Base-by-base conservation (phyloP, 495 filamentous ascomycete genomes). In the Trichoderma parareesei region DNA sequence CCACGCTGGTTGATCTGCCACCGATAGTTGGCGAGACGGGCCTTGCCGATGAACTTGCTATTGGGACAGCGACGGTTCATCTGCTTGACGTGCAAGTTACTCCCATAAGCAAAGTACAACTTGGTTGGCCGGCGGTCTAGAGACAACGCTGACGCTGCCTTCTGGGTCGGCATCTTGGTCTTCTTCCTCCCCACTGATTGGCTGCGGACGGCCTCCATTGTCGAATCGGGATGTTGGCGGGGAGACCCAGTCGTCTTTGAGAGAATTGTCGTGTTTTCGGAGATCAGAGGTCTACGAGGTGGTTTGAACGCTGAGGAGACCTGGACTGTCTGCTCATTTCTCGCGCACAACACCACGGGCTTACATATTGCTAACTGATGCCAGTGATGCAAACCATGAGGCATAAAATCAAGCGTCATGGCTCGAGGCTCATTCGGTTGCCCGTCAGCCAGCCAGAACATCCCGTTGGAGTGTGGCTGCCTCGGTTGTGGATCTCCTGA, bases 91-190 rank as follows among this genome's bases (percentile, higher is more conserved):
- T 85, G 89, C 65, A 91, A 80, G 70, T 92, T 92, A 65, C 81
- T 86, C 69, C 88, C 89, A 74, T 90, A 91, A 71, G 82, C 89
- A 70, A 91, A 90, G 76, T 91, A 90, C 69, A 87, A 65, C 61
- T 57, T 63, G 18, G 61, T 48, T 27, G 61, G 61, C 43, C 64
- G 61, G 33, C 8, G 61, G 53, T 57, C 42, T 57, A 57, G 33
- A 33, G 53, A 57, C 53, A 57, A 14, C 33, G 53, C 53, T 57
- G 53, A 57, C 18, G 53, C 53, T 57, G 53, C 53, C 9, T 57
- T 57, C 53, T 57, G 53, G 53, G 20, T 10, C 14, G 27, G 53
- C 33, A 57, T 7, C 37, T 37, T 57, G 20, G 33, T 13, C 27
- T 37, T 57, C 27, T 57, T 57, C 20, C 53, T 33, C 53, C 53